Evolutionary conservation across 2,329 filamentous ascomycete genomes (phyloP).

Genomic region (Tricladium varicosporioides): DNA sequence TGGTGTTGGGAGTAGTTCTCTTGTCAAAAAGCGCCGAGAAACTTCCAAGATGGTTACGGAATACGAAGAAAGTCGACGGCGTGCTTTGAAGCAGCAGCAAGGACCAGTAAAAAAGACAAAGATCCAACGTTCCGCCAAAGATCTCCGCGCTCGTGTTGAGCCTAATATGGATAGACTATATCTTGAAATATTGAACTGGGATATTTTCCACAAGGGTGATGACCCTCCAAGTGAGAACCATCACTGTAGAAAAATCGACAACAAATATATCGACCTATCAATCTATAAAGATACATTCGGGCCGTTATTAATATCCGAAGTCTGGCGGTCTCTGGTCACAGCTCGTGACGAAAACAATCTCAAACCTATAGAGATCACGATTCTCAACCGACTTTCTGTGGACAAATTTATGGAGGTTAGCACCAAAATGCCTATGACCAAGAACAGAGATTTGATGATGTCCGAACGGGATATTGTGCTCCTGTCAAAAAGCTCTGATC

Average conservation of each 20-base stretch:
- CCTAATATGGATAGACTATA: conserved; percentile 86
- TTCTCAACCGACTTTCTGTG: conserved; percentile 83
- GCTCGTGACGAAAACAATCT: conserved; percentile 81
- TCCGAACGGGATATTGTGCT: conserved; percentile 87
- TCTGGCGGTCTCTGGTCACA: conserved; percentile 91
- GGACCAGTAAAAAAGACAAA: conserved; percentile 83
- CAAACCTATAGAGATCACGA: conserved; percentile 81
- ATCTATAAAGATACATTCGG: conserved; percentile 90
- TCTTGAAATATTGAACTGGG: conserved; percentile 85
- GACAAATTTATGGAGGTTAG: conserved; percentile 92
- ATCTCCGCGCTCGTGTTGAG: conserved; percentile 88
- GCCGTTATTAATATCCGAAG: conserved; percentile 85
- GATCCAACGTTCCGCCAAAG: conserved; percentile 78
- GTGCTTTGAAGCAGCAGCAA: conserved; percentile 49
- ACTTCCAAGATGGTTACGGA: conserved; percentile 34
- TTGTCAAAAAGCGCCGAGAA: conserved; percentile 46
- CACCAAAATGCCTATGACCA: conserved; percentile 70
- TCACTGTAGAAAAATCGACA: conserved; percentile 71
- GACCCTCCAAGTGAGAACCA: conserved; percentile 73
- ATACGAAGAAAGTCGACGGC: conserved; percentile 45
- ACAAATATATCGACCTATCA: conserved; percentile 70
- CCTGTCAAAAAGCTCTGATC: conserved; percentile 71
- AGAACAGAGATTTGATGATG: conserved; percentile 70
- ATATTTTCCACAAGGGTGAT: conserved; percentile 87
- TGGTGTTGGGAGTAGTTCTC: conserved; percentile 54